Conservation (phyloP, 768 basidiomycete species). For the Cystoderma amianthinum region DNA sequence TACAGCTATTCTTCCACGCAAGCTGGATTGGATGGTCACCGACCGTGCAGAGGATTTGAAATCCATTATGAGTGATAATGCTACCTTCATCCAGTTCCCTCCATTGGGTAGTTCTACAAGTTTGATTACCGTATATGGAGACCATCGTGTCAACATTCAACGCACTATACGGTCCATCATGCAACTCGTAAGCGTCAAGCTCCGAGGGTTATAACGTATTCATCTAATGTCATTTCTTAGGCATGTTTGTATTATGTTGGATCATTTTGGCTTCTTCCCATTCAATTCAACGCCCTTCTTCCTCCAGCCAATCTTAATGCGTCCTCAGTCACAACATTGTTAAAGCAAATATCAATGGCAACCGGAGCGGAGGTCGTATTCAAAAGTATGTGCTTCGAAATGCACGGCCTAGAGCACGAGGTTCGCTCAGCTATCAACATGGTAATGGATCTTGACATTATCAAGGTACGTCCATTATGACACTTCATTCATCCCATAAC, state of each 20-base stretch:
- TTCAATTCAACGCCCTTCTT: constrained; percentile 88
- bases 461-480: constrained; percentile 61
- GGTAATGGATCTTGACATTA: constrained; percentile 85
- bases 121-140: constrained; percentile 89
- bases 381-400: constrained; percentile 96
- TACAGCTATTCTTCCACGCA: constrained; percentile 90
- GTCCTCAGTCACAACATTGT: constrained; percentile 73
- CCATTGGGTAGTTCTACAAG: constrained; percentile 89
- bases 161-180: constrained; percentile 91
- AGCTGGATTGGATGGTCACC: constrained; percentile 98
- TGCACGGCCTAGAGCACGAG: constrained; percentile 91
- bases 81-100: constrained; percentile 92
- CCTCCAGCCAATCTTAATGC: constrained; percentile 78
- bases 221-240: constrained; percentile 27
- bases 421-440: constrained; percentile 80
- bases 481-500: too few species aligned
- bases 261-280: constrained; percentile 94
- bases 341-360: constrained; percentile 80
- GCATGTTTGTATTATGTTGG: constrained; percentile 94
- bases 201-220: background rate
- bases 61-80: constrained; percentile 92
- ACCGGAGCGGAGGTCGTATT: constrained; percentile 94
- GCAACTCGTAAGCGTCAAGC: constrained; percentile 66
- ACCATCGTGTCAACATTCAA: constrained; percentile 90
- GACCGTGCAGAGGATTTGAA: constrained; percentile 92